Evolutionary conservation across 2,329 filamentous ascomycete genomes (phyloP), one percentile per base, ranked within the genome.

Genomic region (Xylaria sp.): DNA sequence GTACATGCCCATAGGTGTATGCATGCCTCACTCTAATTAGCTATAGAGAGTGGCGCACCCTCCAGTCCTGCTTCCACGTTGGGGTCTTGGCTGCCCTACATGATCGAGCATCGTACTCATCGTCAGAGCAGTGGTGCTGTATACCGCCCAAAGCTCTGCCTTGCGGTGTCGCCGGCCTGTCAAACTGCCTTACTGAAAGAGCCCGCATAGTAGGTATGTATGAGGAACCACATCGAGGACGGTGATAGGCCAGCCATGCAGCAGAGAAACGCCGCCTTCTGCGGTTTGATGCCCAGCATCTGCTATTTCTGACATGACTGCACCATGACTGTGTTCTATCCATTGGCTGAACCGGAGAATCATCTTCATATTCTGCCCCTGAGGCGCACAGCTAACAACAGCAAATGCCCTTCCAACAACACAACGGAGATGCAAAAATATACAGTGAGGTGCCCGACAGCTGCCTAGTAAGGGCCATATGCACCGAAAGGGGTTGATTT

Each of bases 91-190:
- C 56, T 69, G 28, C 55, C 52, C 44, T 63, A 13, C 23, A 52
- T 28, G 23, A 39, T 50, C 13, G 58, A 32, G 46, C 13, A 55
- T 28, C 12, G 23, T 34, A 32, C 39, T 23, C 15, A n/a, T 58
- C 15, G 23, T 39, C 39, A 58, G 56, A 58, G 32, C 39, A 8
- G 4, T 44, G 52, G 50, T 37, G 15, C 54, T 37, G 58, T 55
- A 64, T 25, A 62, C 39, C 48, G 63, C 64, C 56, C 34, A 67
- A 37, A 50, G 55, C 48, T 72, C 64, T 71, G 69, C 71, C 71
- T 72, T 51, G 62, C 64, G 69, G 63, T 69, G 55, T 52, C 55
- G 66, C 64, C 61, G 61, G 55, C 63, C 23, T 55, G 61, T 71
- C 71, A 66, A 67, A 62, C 66, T 69, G 57, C 63, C 54, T 54